These are phyloP conservation scores for Cyclotella choctawhatcheeana DNA, from an alignment of 108 stramenopile species.

Conservation along the genomic window DNA sequence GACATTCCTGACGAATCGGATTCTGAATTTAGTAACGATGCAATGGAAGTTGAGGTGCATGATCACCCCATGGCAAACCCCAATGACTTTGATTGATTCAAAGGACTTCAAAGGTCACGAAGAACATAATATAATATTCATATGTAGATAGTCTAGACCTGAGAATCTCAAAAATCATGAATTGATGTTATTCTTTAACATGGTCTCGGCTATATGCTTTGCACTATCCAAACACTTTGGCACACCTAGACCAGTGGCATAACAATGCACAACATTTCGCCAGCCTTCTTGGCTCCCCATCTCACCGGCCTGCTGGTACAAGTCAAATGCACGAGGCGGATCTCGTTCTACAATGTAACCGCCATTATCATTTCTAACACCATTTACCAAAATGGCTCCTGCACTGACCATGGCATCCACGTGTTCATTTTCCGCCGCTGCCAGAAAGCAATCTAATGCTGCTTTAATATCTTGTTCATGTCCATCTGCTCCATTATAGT, in stretches of 20 bases:
- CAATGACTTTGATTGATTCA: slow-evolving; percentile 41
- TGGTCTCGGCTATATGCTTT: slow-evolving; percentile 79
- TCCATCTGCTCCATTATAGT: slow-evolving; percentile 71
- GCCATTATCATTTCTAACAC: slow-evolving; percentile 40
- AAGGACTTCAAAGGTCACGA: not conserved
- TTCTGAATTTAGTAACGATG: slow-evolving; percentile 29
- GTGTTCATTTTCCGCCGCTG: slow-evolving; percentile 69
- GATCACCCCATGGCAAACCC: slow-evolving; percentile 35
- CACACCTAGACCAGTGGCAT: slow-evolving; percentile 78
- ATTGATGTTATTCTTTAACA: slow-evolving; percentile 58
- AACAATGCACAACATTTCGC: slow-evolving; percentile 87
- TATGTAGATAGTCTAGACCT: too few relatives aligned
- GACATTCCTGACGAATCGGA: slow-evolving; percentile 26
- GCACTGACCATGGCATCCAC: slow-evolving; percentile 84
- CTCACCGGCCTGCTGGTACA: slow-evolving; percentile 85
- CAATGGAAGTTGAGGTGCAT: slow-evolving; percentile 41
- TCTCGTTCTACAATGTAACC: slow-evolving; percentile 48
- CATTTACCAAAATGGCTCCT: slow-evolving; percentile 75
- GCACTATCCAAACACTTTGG: slow-evolving; percentile 74
- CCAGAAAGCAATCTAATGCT: slow-evolving; percentile 69
- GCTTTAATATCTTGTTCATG: slow-evolving; percentile 46
- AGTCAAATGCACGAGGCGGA: slow-evolving; percentile 71
- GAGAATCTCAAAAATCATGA: too few relatives aligned
- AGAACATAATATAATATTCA: not conserved
- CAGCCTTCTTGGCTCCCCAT: slow-evolving; percentile 82